Base-by-base conservation (phyloP, 768 basidiomycete genomes). In the Austroboletus eburneus region DNA sequence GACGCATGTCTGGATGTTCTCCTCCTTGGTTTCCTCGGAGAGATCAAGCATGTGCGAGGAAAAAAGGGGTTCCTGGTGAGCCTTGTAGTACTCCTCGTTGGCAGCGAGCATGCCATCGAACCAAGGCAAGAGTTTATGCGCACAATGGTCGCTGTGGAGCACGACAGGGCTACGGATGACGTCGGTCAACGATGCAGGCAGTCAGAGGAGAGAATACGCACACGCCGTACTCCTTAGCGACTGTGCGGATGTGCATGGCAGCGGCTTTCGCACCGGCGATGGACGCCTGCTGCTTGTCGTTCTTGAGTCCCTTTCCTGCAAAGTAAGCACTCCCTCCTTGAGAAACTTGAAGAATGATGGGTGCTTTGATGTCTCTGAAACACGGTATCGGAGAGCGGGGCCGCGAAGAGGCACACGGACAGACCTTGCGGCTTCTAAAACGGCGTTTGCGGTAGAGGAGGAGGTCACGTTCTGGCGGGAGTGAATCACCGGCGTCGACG, bases 11-110 rank as follows among this genome's bases (percentile, higher is more conserved):
- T 77, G 84, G 65, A 98, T 99, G 77, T 98, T 99, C 61, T 96
- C 78, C 51, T 92, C 94, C 62, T 90, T 88, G 59, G 86, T 57
- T 63, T 90, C 86, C 62, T 97, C 95, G 34, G 93, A 96, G 55
- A 97, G 83, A 69, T 97, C 95, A 57, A 98, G 83, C 94, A 97
- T 97, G 87, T 98, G 95, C 13, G 92, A 96, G 48, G 91, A 91
- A 77, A 91, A 94, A 41, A 93, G 81, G 22, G 90, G 75, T 62
- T 89, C 91, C 48, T 83, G 78, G 74, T 98, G 85, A 55, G 81
- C 71, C 69, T 88, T 91, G 79, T 75, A 96, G 76, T 95, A 93
- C 17, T 77, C 87, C 71, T 96, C 88, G 61, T 99, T 86, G 43
- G 94, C 95, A 41, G 81, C 87, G 65, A 98, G 90, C 96, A 99